These are phyloP conservation scores for Chamaecrista fasciculata DNA, from an alignment of 306 rosid genomes.

Conservation along the genomic window DNA sequence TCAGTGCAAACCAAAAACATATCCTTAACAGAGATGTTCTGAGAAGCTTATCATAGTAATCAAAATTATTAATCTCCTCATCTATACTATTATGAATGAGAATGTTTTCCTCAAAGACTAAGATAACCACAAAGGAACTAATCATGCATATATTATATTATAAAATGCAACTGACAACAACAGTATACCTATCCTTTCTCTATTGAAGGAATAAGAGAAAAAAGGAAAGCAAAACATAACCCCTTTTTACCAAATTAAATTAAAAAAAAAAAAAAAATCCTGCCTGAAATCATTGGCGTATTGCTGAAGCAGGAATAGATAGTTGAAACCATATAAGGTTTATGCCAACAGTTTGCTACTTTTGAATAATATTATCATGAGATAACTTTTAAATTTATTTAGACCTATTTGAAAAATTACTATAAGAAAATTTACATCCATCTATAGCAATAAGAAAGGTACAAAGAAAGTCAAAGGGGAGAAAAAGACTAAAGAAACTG, in stretches of 20 bases:
- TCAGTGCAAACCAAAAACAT: constrained; percentile 3
- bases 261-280: no score
- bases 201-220: not conserved
- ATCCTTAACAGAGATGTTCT: constrained; percentile 5
- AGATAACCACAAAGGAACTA: not conserved
- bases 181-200: not conserved
- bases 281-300: not conserved
- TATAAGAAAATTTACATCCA: not conserved
- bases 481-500: not conserved
- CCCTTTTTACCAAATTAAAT: not conserved
- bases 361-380: constrained; percentile 1
- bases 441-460: not conserved
- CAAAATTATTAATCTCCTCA: constrained; percentile 2
- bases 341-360: not conserved
- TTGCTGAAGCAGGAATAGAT: not conserved
- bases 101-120: not conserved
- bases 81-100: not conserved
- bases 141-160: not conserved
- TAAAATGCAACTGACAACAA: not conserved
- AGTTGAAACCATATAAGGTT: constrained; percentile 2
- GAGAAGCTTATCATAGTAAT: constrained; percentile 11
- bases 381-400: not conserved
- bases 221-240: not conserved
- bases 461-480: not conserved
- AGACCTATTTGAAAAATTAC: not conserved